Base-by-base conservation (phyloP, 1,284 basidiomycete genomes). In the Hemileia vastatrix region DNA sequence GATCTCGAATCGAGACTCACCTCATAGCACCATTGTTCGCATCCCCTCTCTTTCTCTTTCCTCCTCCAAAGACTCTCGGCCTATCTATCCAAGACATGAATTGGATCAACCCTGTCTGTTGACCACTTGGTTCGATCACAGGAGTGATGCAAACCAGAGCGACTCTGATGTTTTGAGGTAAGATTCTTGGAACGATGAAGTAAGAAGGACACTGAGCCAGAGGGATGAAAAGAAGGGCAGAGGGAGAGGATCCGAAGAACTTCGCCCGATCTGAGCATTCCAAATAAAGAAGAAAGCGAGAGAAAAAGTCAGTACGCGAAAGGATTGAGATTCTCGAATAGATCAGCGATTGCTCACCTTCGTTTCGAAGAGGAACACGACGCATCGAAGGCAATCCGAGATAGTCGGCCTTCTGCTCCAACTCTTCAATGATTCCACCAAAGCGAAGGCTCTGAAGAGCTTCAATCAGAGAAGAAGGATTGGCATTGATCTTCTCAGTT, bases 71-170 rank as follows among this genome's bases (percentile, higher is more conserved):
- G 47, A 87, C 84, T 18, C 82, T 79, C 47, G 78, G 77, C 53
- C 86, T 81, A 66, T 88, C 83, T 47, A 90, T 76, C 86, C 86
- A 90, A n/a, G n/a, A n/a, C n/a, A n/a, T n/a, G n/a, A n/a, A n/a
- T n/a, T n/a, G n/a, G n/a, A n/a, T n/a, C n/a, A n/a, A n/a, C n/a
- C n/a, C n/a, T n/a, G n/a, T n/a, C n/a, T n/a, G 1, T 83, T 86
- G 57, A 88, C 84, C 70, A 88, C 86, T 61, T 83, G 81, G 79
- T 89, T 82, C 31, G 82, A 77, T 76, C 86, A 80, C 64, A 44
- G 54, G 40, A 6, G 24, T 48, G 13, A 65, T 36, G 31, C 65
- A 83, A 62, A 88, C 86, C 40, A 89, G 80, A 2, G 87, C 88
- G 70, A 84, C 89, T 52, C 83, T 82, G 70, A 88, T 85, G 57